A percentile compares a stretch with the other conserved stretches of the same genome.
phyloP scores from a whole-genome alignment of 768 basidiomycete genomes.

The Termitomyces sp. region DNA sequence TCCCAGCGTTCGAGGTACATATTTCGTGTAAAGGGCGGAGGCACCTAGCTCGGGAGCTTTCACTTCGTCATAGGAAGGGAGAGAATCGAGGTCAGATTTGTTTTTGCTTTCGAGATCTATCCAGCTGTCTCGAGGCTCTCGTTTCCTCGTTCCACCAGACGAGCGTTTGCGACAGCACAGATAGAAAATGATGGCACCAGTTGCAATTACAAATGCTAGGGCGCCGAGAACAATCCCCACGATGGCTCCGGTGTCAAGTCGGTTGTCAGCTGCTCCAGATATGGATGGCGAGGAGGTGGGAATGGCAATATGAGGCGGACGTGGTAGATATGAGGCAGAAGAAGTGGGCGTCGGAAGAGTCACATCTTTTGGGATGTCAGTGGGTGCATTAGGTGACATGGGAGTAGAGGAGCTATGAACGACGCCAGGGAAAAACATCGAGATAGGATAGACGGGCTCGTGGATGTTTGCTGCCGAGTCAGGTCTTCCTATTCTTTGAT shows the following conservation, averaged over 20 bases:
- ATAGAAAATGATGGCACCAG: slow-evolving; percentile 15
- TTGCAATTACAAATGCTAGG: slow-evolving; percentile 12
- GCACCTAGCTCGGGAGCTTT: background rate
- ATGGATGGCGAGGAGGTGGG: slow-evolving; percentile 1
- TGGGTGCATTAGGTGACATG: background rate
- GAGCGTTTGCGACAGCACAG: slow-evolving; percentile 7
- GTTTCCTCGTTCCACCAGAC: background rate
- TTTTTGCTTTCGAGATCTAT: slow-evolving; percentile 14
- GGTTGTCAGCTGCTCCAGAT: background rate
- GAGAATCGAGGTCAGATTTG: background rate
- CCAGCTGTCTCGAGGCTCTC: background rate
- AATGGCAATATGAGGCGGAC: slow-evolving; percentile 14
- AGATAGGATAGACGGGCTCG: background rate
- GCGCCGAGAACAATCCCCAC: slow-evolving; percentile 20
- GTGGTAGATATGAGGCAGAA: slow-evolving; percentile 2
- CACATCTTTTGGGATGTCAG: background rate
- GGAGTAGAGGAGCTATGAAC: slow-evolving; percentile 6
- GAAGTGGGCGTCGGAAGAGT: background rate
- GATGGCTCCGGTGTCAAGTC: slow-evolving; percentile 17
- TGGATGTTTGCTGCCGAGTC: background rate
- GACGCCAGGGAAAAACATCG: background rate
- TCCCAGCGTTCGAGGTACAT: slow-evolving; percentile 8
- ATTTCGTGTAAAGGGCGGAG: slow-evolving; percentile 7
- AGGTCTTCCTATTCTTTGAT: background rate
- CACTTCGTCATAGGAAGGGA: slow-evolving; percentile 1